Conservation (phyloP, 2,329 filamentous ascomycete genomes). For the Allantophomopsis cytisporea region DNA sequence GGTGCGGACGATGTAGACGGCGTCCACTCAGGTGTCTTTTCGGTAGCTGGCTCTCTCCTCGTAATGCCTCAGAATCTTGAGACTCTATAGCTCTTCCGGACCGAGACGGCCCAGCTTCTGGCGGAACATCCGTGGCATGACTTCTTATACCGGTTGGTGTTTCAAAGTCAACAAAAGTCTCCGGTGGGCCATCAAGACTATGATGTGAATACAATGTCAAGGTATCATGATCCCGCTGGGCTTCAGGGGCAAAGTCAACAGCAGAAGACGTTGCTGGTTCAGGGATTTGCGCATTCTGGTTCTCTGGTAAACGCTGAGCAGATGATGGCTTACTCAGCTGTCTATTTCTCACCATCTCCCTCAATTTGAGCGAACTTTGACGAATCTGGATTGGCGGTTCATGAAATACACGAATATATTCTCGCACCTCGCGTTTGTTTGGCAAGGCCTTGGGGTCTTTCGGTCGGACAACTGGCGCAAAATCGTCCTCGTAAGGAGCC, state of each 20-base stretch:
- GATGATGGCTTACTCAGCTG: no score
- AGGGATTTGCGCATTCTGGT: background rate
- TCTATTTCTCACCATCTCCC: background rate
- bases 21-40: constrained; percentile 1
- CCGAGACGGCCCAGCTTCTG: no score
- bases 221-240: background rate
- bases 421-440: constrained; percentile 1
- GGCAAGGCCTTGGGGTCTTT: background rate
- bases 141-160: constrained; percentile 8
- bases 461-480: background rate
- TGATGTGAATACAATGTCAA: background rate
- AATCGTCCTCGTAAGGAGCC: background rate
- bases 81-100: background rate
- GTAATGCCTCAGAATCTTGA: background rate
- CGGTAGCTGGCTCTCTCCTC: background rate
- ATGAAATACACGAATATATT: constrained; percentile 4
- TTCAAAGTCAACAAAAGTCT: constrained; percentile 9
- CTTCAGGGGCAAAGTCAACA: background rate
- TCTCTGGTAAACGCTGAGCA: background rate
- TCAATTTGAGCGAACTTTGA: constrained; percentile 9
- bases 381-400: constrained; percentile 6
- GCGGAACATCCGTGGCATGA: constrained; percentile 2
- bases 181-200: constrained; percentile 1
- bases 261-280: background rate
- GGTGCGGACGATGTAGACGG: constrained; percentile 3